Conservation (phyloP, 164 flowering plant species). For the Aristolochia fimbriata region DNA sequence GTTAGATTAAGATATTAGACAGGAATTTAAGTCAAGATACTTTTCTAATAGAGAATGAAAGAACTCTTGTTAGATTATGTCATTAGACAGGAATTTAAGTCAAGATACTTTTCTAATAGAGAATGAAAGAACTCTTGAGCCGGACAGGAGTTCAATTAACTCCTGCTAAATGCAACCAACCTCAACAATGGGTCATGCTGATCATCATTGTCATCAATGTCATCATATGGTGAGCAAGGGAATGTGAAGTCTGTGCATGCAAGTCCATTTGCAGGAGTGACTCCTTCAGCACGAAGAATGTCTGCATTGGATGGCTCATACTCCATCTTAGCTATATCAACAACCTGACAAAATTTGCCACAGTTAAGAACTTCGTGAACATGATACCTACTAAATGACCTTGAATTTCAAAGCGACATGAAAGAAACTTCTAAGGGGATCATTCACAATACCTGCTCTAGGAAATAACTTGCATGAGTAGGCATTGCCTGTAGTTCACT, state of each 20-base stretch:
- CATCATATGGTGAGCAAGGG: slow-evolving; percentile 45
- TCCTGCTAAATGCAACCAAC: slow-evolving; percentile 25
- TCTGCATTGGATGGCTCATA: slow-evolving; percentile 84
- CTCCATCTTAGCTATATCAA: slow-evolving; percentile 57
- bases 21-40: not conserved
- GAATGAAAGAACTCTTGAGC: not conserved
- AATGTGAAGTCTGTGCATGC: slow-evolving; percentile 68
- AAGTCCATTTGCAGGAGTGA: slow-evolving; percentile 88
- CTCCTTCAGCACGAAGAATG: slow-evolving; percentile 82
- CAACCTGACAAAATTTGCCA: slow-evolving; percentile 39
- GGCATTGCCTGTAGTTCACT: slow-evolving; percentile 68
- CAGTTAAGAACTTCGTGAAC: not conserved
- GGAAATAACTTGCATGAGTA: slow-evolving; percentile 59
- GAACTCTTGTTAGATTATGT: not conserved
- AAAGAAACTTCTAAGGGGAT: not conserved
- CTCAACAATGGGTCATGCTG: slow-evolving; percentile 63
- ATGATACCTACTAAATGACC: too few species aligned
- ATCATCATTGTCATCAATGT: slow-evolving; percentile 32
- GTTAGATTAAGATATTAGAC: not conserved
- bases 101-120: slow-evolving; percentile 1
- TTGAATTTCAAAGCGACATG: not conserved
- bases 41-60: not conserved
- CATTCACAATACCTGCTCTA: slow-evolving; percentile 51
- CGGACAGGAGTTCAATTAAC: not conserved
- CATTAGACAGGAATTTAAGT: not conserved